Percentiles rank a stretch among this genome's conserved stretches.
Evolutionary conservation across 2,329 filamentous ascomycete genomes (phyloP).

Genomic region (Aspergillus quadrilineatus): DNA sequence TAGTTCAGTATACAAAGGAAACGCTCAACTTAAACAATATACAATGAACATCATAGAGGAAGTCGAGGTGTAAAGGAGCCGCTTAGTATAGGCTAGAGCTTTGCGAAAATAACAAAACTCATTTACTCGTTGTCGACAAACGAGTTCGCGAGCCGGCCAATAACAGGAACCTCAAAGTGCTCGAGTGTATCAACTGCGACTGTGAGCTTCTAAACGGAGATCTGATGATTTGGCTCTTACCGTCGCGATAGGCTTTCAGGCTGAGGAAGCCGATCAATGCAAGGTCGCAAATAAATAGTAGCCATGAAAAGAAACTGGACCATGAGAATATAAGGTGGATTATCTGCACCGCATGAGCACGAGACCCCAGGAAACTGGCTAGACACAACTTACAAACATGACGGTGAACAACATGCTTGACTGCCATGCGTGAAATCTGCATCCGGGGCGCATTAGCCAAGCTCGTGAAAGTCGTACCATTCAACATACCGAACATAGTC

Average conservation of each 20-base stretch:
- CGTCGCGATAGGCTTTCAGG: constrained; percentile 79
- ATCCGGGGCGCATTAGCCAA: constrained; percentile 3
- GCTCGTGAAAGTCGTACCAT: too few relatives aligned
- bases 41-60: not conserved
- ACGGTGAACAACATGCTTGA: constrained; percentile 77
- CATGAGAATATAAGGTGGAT: constrained; percentile 84
- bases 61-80: not conserved
- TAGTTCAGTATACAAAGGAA: not conserved
- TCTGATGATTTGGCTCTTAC: constrained; percentile 46
- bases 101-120: not conserved
- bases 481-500: constrained; percentile 81
- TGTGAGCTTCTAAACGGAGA: constrained; percentile 8
- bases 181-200: constrained; percentile 59
- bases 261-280: constrained; percentile 73
- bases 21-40: constrained; percentile 1
- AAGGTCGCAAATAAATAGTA: constrained; percentile 75
- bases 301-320: constrained; percentile 79
- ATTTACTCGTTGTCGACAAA: constrained; percentile 81
- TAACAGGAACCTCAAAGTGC: constrained; percentile 81
- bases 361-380: not conserved
- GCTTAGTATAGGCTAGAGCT: not conserved
- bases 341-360: constrained; percentile 54
- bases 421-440: constrained; percentile 95
- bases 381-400: constrained; percentile 50
- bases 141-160: constrained; percentile 80